Conservation (phyloP, 1,284 basidiomycete species). For the Pascua sp. region DNA sequence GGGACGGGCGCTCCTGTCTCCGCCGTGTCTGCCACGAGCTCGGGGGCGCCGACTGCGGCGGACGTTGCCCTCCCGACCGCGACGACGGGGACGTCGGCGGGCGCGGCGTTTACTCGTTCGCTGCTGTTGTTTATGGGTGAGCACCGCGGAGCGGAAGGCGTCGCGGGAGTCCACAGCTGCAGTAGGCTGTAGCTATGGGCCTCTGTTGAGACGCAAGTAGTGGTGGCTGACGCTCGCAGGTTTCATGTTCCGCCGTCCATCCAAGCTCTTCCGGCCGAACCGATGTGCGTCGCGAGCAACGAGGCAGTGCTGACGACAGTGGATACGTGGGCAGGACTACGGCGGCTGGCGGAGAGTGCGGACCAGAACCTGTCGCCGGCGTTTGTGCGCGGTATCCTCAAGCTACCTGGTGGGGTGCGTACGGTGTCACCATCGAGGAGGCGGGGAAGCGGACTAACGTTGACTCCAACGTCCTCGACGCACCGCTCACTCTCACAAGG, state of each 20-base stretch:
- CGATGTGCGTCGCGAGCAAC: slow-evolving; percentile 27
- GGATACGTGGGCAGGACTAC: slow-evolving; percentile 46
- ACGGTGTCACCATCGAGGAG: no score
- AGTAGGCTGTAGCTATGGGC: no score
- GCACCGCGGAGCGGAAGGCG: background rate
- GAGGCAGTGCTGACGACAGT: slow-evolving; percentile 25
- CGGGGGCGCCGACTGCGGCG: no score
- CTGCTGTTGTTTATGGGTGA: slow-evolving; percentile 44
- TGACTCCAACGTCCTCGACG: no score
- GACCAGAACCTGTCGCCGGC: slow-evolving; percentile 44
- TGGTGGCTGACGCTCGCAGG: slow-evolving; percentile 19
- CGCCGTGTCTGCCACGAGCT: no score
- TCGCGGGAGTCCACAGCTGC: no score
- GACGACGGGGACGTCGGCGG: slow-evolving; percentile 32
- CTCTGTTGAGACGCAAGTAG: no score
- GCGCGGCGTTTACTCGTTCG: slow-evolving; percentile 43
- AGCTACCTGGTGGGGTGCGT: slow-evolving; percentile 35
- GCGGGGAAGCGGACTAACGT: no score
- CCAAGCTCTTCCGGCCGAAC: slow-evolving; percentile 46
- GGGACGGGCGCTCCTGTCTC: no score
- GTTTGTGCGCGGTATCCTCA: slow-evolving; percentile 41
- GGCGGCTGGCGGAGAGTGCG: slow-evolving; percentile 43
- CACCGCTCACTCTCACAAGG: background rate
- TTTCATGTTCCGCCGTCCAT: slow-evolving; percentile 46
- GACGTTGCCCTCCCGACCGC: slow-evolving; percentile 6